phyloP scores from a whole-genome alignment of 2,329 filamentous ascomycete species.

The Colletotrichum limetticola region DNA sequence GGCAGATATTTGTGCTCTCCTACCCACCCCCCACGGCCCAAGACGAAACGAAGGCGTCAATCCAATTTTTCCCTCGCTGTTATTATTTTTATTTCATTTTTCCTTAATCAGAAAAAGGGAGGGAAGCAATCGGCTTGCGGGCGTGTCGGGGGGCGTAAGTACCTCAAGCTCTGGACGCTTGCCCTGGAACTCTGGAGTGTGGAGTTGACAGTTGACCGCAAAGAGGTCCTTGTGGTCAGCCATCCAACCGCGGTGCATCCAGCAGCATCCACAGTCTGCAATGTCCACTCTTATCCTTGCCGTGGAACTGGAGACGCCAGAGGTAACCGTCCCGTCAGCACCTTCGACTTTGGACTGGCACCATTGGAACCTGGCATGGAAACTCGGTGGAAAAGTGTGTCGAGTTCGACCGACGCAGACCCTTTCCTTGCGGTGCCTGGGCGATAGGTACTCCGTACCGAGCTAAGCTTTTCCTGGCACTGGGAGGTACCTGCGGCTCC shows the following conservation, averaged over 20 bases:
- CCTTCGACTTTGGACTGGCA: neutral
- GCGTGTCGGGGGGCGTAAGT: conserved; percentile 9
- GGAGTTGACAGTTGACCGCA: conserved; percentile 16
- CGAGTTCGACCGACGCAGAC: neutral
- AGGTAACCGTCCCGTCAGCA: neutral
- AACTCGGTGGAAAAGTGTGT: neutral
- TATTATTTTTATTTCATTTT: conserved; percentile 2
- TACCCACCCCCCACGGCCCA: neutral
- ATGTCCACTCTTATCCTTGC: neutral
- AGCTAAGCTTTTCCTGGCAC: conserved; percentile 28
- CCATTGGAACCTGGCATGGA: neutral
- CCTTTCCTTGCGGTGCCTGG: conserved; percentile 6
- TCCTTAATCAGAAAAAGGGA: conserved; percentile 15
- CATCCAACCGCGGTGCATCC: conserved; percentile 10
- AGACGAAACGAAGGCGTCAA: conserved; percentile 3
- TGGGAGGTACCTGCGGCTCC: neutral
- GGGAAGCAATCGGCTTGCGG: conserved; percentile 20
- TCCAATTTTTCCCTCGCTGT: conserved; percentile 13
- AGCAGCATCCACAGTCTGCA: conserved; percentile 8
- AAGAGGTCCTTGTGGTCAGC: conserved; percentile 12
- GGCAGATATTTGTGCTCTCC: neutral
- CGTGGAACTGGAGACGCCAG: neutral
- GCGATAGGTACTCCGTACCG: neutral
- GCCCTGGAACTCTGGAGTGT: conserved; percentile 2
- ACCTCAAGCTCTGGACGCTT: neutral